These are phyloP conservation scores for Xylaria scruposa DNA, from an alignment of 495 filamentous ascomycete species.

Conservation along the genomic window DNA sequence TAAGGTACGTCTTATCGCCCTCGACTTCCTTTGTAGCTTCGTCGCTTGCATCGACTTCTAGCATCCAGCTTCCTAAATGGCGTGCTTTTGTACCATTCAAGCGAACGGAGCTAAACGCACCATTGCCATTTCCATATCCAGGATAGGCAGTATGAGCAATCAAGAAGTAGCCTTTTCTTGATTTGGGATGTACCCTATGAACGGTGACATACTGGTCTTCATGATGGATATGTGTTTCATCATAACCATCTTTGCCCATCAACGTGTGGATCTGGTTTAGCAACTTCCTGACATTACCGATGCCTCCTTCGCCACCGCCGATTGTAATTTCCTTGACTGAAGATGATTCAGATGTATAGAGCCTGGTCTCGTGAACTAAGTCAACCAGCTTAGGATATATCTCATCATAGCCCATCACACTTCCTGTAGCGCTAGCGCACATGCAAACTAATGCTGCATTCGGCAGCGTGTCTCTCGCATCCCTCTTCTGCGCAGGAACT, in stretches of 20 bases:
- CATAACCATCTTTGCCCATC: constrained; percentile 93
- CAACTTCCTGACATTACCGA: constrained; percentile 86
- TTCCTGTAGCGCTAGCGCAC: constrained; percentile 92
- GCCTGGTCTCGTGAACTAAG: constrained; percentile 83
- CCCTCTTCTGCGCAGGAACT: constrained; percentile 91
- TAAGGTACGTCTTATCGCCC: constrained; percentile 71
- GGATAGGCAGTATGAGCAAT: constrained; percentile 96
- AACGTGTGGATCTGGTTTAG: constrained; percentile 89
- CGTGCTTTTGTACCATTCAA: constrained; percentile 78
- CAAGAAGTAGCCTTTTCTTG: constrained; percentile 89
- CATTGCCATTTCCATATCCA: constrained; percentile 81
- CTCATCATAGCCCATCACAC: constrained; percentile 99
- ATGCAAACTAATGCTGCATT: constrained; percentile 94
- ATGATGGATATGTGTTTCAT: constrained; percentile 96
- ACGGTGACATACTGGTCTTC: constrained; percentile 96
- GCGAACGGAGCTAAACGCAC: constrained; percentile 74
- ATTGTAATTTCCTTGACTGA: constrained; percentile 60
- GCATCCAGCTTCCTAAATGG: constrained; percentile 83
- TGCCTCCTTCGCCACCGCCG: constrained; percentile 74
- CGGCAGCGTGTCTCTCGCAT: constrained; percentile 92
- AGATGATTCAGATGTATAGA: constrained; percentile 78
- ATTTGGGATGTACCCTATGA: constrained; percentile 89
- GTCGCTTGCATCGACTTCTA: constrained; percentile 78
- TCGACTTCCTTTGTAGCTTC: constrained; percentile 67
- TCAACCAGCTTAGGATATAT: constrained; percentile 92